Base-by-base conservation (phyloP, 345 rosid genomes). In the Citrus sinensis region DNA sequence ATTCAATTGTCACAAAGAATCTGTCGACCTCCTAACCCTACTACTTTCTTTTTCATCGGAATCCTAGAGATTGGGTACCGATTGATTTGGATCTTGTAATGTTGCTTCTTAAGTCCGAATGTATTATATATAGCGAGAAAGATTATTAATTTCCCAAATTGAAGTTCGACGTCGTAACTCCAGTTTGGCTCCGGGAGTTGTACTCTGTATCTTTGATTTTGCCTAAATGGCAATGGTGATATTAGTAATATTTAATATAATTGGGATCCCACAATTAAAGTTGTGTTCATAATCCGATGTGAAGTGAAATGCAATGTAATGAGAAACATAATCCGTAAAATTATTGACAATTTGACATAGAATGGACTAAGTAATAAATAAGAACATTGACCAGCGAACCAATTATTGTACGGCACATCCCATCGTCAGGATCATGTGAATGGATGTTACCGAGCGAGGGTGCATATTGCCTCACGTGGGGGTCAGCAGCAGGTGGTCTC, bases 31-130 rank as follows among this genome's bases (percentile, higher is more conserved):
- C 80, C 65, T 73, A 61, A 61, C 67, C 77, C 35, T 2, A 4
- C 67, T 24, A n/a, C 24, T 63, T 17, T 24, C 55, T 72, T 76
- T 56, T 65, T 60, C 66, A 55, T n/a, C 79, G 84, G 82, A 22
- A 67, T 69, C 35, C 46, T 17, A 24, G 9, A 24, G 11, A 27
- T 42, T 27, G 19, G 51, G 37, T 6, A 6, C 17, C 10, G 6
- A n/a, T n/a, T 68, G 6, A 24, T 59, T 73, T 24, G 1, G 46
- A 13, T 74, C 56, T 60, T 59, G 46, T 67, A 27, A 64, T 34
- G 49, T 65, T 60, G 59, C 32, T 77, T 61, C 35, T 40, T 4
- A 16, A n/a, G 42, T 27, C 34, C 17, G 40, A n/a, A 58, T 46
- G 67, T 22, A 64, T n/a, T 34, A 55, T 30, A 63, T 30, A 58